These are phyloP conservation scores for Lecanosticta acicola DNA, from an alignment of 2,329 filamentous ascomycete genomes.

Conservation along the genomic window DNA sequence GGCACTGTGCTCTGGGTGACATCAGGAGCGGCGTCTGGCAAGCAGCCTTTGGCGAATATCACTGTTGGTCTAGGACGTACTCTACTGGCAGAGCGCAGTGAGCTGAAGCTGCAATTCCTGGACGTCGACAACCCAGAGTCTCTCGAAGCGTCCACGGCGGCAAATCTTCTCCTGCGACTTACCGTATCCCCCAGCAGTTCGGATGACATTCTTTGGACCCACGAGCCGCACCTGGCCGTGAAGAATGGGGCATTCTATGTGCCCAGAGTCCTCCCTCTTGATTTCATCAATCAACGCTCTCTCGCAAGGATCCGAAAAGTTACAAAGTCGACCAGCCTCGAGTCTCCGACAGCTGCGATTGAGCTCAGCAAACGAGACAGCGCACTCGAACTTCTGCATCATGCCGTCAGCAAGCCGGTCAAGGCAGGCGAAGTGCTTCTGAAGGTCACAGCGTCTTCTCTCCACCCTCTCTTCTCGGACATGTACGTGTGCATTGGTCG, in stretches of 20 bases:
- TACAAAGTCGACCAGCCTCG: background rate
- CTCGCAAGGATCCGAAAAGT: background rate
- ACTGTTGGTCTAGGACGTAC: constrained; percentile 21
- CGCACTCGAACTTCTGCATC: too few relatives aligned
- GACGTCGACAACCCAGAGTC: constrained; percentile 12
- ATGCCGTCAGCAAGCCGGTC: too few relatives aligned
- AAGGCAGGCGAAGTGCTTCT: background rate
- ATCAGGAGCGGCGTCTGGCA: background rate
- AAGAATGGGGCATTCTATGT: constrained; percentile 1
- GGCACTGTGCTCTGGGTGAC: constrained; percentile 8
- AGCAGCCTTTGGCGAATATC: constrained; percentile 6
- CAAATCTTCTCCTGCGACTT: background rate
- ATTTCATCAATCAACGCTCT: background rate
- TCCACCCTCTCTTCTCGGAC: background rate
- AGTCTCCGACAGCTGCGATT: background rate
- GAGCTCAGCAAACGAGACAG: background rate
- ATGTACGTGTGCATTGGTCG: constrained; percentile 1
- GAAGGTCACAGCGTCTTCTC: background rate
- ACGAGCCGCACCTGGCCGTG: background rate
- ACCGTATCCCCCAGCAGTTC: background rate
- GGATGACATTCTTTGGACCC: constrained; percentile 1
- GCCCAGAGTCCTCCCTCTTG: background rate
- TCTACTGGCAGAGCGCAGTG: constrained; percentile 17
- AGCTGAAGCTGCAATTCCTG: constrained; percentile 23
- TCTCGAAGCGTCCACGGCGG: background rate